A percentile compares a stretch with the other conserved stretches of the same genome.
These are phyloP conservation scores for Rhizopogon rudus DNA, from an alignment of 768 basidiomycete genomes.

Conservation along the genomic window DNA sequence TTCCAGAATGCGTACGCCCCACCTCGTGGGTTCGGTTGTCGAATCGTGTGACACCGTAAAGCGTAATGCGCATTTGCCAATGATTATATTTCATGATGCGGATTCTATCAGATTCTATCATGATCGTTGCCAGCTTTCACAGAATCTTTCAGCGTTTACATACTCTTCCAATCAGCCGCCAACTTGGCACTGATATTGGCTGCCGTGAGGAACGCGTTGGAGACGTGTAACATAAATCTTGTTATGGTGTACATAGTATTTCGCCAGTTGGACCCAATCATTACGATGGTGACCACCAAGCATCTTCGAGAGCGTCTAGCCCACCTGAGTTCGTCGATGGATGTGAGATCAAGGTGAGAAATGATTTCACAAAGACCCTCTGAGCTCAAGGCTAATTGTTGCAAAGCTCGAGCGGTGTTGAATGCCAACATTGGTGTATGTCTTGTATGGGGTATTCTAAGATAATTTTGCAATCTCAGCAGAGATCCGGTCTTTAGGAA, in stretches of 20 bases:
- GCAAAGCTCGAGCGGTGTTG: constrained; percentile 63
- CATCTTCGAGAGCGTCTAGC: not conserved
- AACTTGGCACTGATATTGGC: not conserved
- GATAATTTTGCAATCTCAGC: constrained; percentile 19
- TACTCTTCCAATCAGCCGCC: too few relatives aligned
- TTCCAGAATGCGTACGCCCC: too few relatives aligned
- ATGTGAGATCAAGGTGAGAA: not conserved
- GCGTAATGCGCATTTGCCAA: too few relatives aligned
- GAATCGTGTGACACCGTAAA: not conserved
- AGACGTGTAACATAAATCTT: not conserved
- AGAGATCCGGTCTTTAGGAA: constrained; percentile 23
- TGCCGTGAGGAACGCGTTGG: not conserved
- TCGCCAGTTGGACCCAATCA: not conserved
- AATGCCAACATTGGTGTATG: constrained; percentile 91
- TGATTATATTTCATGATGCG: too few relatives aligned
- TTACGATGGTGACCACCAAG: not conserved
- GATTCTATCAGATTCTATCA: too few relatives aligned
- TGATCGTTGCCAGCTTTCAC: too few relatives aligned
- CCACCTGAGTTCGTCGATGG: not conserved
- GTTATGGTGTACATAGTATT: too few relatives aligned
- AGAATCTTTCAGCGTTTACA: too few relatives aligned
- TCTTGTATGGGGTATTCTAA: constrained; percentile 35
- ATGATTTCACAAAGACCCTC: constrained; percentile 9
- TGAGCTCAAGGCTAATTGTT: constrained; percentile 39
- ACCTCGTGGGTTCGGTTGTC: not conserved